Evolutionary conservation across 176 grass and related monocot genomes (phyloP).

Genomic region (maize (Zea mays)): Zm-B73-REFERENCE-NAM-5.0 NC_050105.1:110684001-110684500

Average conservation of each 20-base stretch:
- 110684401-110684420: constrained; percentile 95
- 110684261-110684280: constrained; percentile 83
- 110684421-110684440: constrained; percentile 75
- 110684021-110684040: constrained; percentile 51
- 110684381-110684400: constrained; percentile 91
- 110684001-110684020: constrained; percentile 28
- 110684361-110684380: constrained; percentile 71
- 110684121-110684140: constrained; percentile 82
- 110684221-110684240: constrained; percentile 81
- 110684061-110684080: constrained; percentile 54
- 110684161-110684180: constrained; percentile 98
- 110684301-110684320: constrained; percentile 84
- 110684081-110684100: constrained; percentile 87
- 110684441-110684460: constrained; percentile 87
- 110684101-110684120: constrained; percentile 91
- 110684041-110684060: constrained; percentile 71
- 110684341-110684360: constrained; percentile 48
- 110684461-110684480: constrained; percentile 91
- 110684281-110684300: constrained; percentile 88
- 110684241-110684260: constrained; percentile 73
- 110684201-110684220: constrained; percentile 82
- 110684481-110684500: constrained; percentile 93
- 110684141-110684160: constrained; percentile 84
- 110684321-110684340: constrained; percentile 54
- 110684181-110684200: constrained; percentile 82